Percentiles rank a stretch among this genome's conserved stretches.
These are phyloP conservation scores for Penicillium goetzii DNA, from an alignment of 495 filamentous ascomycete species.

Conservation along the genomic window DNA sequence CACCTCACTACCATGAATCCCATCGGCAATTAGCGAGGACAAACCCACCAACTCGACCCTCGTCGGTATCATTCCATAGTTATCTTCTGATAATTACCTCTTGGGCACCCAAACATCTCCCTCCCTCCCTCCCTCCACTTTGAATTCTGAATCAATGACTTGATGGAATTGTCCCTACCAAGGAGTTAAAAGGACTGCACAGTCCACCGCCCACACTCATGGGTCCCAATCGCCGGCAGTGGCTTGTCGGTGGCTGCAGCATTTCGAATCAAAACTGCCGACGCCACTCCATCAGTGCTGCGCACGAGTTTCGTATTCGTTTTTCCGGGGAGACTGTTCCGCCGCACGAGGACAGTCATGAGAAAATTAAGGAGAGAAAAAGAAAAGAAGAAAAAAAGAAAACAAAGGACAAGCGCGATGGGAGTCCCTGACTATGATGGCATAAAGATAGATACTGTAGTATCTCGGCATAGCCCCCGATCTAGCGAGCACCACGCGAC, in stretches of 20 bases:
- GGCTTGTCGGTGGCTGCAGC: slow-evolving; percentile 27
- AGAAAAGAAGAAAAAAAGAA: background rate
- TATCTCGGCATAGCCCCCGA: background rate
- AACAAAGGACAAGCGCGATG: background rate
- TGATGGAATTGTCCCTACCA: background rate
- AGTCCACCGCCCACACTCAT: slow-evolving; percentile 10
- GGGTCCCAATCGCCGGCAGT: slow-evolving; percentile 25
- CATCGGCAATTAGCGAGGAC: background rate
- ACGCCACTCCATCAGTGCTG: slow-evolving; percentile 27
- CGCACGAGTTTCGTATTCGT: slow-evolving; percentile 13
- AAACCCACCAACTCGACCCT: background rate
- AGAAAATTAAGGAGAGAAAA: slow-evolving; percentile 1
- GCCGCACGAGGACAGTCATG: slow-evolving; percentile 18
- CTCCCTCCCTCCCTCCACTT: background rate
- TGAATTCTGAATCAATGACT: background rate
- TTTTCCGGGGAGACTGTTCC: slow-evolving; percentile 22
- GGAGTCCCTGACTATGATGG: background rate
- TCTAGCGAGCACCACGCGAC: background rate
- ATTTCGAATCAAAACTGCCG: slow-evolving; percentile 29
- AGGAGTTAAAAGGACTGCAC: background rate
- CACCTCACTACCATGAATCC: background rate
- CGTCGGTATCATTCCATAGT: background rate
- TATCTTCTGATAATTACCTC: background rate
- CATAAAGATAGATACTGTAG: background rate
- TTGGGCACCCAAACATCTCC: background rate